Evolutionary conservation across 2,329 filamentous ascomycete species (phyloP).

Genomic region (Apiospora aurea): DNA sequence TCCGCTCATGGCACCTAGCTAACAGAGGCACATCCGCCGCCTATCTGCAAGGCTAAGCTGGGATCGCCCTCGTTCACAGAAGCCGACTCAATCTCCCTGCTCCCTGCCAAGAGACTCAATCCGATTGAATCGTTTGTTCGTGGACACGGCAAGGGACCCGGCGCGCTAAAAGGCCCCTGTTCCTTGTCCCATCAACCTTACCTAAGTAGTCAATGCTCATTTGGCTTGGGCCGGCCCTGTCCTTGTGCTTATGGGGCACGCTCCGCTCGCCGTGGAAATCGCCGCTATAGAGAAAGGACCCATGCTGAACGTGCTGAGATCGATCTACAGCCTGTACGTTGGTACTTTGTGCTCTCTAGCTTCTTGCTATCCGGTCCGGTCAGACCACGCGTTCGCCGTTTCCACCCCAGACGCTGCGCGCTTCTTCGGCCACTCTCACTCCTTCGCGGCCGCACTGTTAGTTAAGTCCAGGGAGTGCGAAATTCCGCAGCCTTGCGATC

Average conservation of each 20-base stretch:
- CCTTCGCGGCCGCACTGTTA: not conserved
- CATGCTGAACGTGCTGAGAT: conserved; percentile 10
- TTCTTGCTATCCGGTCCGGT: not conserved
- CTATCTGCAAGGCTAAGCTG: not conserved
- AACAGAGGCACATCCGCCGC: not conserved
- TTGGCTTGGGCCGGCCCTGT: not conserved
- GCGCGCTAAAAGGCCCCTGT: conserved; percentile 9
- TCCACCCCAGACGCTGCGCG: conserved; percentile 5
- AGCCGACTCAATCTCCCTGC: conserved; percentile 2
- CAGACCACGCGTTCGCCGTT: conserved; percentile 15
- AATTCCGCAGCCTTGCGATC: not conserved
- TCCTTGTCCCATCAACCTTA: not conserved
- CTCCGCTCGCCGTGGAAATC: conserved; percentile 4
- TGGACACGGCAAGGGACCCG: conserved; percentile 1
- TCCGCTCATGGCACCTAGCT: conserved; percentile 15
- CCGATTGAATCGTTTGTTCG: conserved; percentile 12
- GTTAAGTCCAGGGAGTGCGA: not conserved
- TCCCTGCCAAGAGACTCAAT: conserved; percentile 7
- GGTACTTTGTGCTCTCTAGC: not conserved
- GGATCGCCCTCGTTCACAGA: not conserved
- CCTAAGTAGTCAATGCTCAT: conserved; percentile 15
- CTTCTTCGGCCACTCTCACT: not conserved
- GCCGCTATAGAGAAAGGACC: not conserved
- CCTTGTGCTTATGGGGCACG: not conserved
- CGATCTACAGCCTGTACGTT: conserved; percentile 6